A percentile compares a stretch with the other conserved stretches of the same genome.
These are phyloP conservation scores for Schwanniomyces polymorphus DNA, from an alignment of 805 yeast genomes.

Conservation along the genomic window DNA sequence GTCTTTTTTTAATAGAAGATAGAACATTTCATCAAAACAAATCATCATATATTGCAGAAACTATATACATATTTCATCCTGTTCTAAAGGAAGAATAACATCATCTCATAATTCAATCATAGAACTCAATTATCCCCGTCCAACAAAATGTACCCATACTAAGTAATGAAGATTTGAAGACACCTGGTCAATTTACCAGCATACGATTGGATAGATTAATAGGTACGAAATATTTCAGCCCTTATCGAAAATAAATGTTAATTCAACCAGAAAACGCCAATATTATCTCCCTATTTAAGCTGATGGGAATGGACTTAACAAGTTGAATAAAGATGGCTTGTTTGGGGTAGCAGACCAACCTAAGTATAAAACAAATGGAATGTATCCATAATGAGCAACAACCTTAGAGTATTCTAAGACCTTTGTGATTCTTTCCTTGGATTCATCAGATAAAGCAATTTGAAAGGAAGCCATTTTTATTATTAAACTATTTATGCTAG, in stretches of 20 bases:
- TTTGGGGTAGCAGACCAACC: conserved; percentile 71
- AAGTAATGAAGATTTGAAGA: not conserved
- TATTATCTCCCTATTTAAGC: conserved; percentile 38
- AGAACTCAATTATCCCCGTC: too few species aligned
- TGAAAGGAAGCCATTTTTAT: conserved; percentile 13
- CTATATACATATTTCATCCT: not conserved
- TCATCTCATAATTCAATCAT: too few species aligned
- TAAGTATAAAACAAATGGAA: conserved; percentile 89
- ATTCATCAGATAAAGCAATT: conserved; percentile 44
- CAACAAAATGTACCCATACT: not conserved
- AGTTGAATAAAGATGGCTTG: conserved; percentile 77
- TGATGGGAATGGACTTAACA: conserved; percentile 79
- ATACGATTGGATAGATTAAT: not conserved
- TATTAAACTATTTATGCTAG: not conserved
- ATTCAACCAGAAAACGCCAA: not conserved
- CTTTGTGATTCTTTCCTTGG: conserved; percentile 83
- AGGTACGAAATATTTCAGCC: too few species aligned
- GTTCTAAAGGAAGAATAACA: not conserved
- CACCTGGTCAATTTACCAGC: not conserved
- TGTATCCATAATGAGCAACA: conserved; percentile 93
- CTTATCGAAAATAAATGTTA: not conserved
- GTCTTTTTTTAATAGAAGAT: too few species aligned
- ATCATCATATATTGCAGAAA: not conserved
- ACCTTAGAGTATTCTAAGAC: conserved; percentile 81
- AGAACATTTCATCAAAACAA: not conserved